A percentile compares a stretch with the other conserved stretches of the same genome.
phyloP scores from a whole-genome alignment of 129 eudicot genomes.

The Glebionis coronaria region DNA sequence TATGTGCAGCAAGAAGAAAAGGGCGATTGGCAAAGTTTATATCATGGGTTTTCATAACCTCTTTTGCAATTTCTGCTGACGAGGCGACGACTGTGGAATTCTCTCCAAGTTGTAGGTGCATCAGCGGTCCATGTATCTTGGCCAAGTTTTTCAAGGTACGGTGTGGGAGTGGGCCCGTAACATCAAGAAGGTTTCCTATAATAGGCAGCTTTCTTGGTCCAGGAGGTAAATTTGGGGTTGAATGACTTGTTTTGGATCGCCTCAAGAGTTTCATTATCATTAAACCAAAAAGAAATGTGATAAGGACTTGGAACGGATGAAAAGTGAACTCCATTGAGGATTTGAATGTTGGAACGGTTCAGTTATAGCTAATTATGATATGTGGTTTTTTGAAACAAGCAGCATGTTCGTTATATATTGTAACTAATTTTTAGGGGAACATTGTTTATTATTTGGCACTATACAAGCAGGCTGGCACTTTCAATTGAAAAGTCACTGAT shows the following conservation, averaged over 20 bases:
- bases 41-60: slow-evolving; percentile 44
- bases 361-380: slow-evolving; percentile 1
- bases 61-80: slow-evolving; percentile 37
- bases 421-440: background rate
- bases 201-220: slow-evolving; percentile 37
- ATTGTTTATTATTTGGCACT: background rate
- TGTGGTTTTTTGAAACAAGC: background rate
- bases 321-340: slow-evolving; percentile 29
- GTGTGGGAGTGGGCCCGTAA: slow-evolving; percentile 35
- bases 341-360: slow-evolving; percentile 4
- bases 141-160: slow-evolving; percentile 31
- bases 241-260: slow-evolving; percentile 4
- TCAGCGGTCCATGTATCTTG: slow-evolving; percentile 31
- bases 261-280: slow-evolving; percentile 22
- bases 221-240: slow-evolving; percentile 25
- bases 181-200: slow-evolving; percentile 36
- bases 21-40: slow-evolving; percentile 33
- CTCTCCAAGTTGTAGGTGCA: slow-evolving; percentile 41
- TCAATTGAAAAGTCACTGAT: background rate
- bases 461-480: too few relatives aligned
- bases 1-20: slow-evolving; percentile 35
- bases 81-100: slow-evolving; percentile 34
- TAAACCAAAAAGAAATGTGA: slow-evolving; percentile 20
- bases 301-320: slow-evolving; percentile 16
- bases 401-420: background rate